A percentile compares a stretch with the other conserved stretches of the same genome.
Evolutionary conservation across 2,329 filamentous ascomycete genomes (phyloP).

Genomic region (Clarireedia monteithiana): DNA sequence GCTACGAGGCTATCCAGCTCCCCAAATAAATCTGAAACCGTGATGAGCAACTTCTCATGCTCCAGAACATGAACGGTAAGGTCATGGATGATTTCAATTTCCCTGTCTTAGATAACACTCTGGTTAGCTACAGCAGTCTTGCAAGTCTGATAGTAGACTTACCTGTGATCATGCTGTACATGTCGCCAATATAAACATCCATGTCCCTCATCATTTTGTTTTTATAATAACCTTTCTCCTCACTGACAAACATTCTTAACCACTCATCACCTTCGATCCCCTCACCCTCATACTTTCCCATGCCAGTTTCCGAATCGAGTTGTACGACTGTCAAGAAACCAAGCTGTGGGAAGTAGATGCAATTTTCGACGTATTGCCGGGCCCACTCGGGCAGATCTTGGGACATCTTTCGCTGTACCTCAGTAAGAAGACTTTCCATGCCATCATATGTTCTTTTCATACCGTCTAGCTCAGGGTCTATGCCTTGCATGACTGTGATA

Average conservation of each 20-base stretch:
- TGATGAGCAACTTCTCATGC: conserved; percentile 56
- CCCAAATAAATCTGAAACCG: conserved; percentile 72
- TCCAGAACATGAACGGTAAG: conserved; percentile 65
- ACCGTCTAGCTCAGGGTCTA: conserved; percentile 68
- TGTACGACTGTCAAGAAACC: conserved; percentile 79
- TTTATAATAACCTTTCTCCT: conserved; percentile 75
- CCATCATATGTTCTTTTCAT: conserved; percentile 73
- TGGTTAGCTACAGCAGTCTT: background rate
- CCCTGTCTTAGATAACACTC: conserved; percentile 50
- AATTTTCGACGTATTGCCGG: conserved; percentile 52
- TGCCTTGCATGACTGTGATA: conserved; percentile 62
- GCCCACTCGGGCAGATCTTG: conserved; percentile 53
- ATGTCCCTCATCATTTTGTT: conserved; percentile 73
- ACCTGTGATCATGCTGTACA: conserved; percentile 79
- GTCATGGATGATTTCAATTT: conserved; percentile 80
- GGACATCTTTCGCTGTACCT: conserved; percentile 58
- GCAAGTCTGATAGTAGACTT: conserved; percentile 16
- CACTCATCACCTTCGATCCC: conserved; percentile 51
- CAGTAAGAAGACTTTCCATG: conserved; percentile 63
- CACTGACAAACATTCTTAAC: conserved; percentile 70
- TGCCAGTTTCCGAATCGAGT: conserved; percentile 49
- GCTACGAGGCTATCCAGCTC: conserved; percentile 83
- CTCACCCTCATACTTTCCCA: conserved; percentile 56
- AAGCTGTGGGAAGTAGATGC: conserved; percentile 85
- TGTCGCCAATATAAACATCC: conserved; percentile 74